phyloP scores from a whole-genome alignment of 2,329 filamentous ascomycete species.

The Diaporthe amygdali region DNA sequence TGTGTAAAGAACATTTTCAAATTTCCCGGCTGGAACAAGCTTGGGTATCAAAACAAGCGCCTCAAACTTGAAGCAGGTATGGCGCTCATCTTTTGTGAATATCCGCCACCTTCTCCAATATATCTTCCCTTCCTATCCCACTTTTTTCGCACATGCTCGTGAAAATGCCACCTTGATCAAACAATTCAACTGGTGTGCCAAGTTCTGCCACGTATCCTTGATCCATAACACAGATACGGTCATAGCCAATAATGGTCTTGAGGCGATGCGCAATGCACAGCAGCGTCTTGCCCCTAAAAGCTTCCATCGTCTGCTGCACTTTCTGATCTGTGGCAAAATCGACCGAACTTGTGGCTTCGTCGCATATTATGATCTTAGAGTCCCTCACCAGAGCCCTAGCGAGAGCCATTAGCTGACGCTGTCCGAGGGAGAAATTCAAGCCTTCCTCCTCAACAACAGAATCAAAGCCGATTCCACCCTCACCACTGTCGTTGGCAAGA shows the following conservation, averaged over 20 bases:
- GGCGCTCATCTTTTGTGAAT: not conserved
- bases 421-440: constrained; percentile 92
- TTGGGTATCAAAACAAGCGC: not conserved
- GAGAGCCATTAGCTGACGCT: constrained; percentile 93
- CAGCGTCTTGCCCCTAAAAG: constrained; percentile 85
- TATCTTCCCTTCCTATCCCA: constrained; percentile 69
- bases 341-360: constrained; percentile 91
- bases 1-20: too few relatives aligned
- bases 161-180: constrained; percentile 75
- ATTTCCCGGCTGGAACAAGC: too few relatives aligned
- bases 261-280: constrained; percentile 94
- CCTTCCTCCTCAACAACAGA: constrained; percentile 90
- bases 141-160: constrained; percentile 87
- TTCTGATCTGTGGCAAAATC: constrained; percentile 97
- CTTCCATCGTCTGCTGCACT: constrained; percentile 90
- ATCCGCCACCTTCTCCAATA: constrained; percentile 31
- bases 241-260: constrained; percentile 91
- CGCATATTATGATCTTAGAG: constrained; percentile 91
- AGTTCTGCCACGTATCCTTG: constrained; percentile 85
- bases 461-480: constrained; percentile 61
- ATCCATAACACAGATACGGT: constrained; percentile 97
- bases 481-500: constrained; percentile 55
- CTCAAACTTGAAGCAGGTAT: fast-evolving
- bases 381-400: constrained; percentile 87
- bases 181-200: constrained; percentile 76